Base-by-base conservation (phyloP, 495 filamentous ascomycete genomes). In the Tetracladium setigerum region DNA sequence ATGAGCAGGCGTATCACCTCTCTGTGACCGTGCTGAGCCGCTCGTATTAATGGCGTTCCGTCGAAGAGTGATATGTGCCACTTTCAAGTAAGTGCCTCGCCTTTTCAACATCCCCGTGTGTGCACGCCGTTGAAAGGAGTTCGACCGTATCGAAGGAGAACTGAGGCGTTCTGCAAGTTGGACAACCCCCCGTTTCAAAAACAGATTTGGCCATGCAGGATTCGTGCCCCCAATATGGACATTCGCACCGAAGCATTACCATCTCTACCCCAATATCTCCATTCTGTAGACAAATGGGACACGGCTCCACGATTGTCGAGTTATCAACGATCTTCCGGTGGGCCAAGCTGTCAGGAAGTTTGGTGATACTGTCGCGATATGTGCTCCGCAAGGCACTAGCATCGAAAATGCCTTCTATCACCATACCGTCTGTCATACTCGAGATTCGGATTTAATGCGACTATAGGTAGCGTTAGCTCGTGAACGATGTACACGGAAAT, bases 161-260 rank as follows among this genome's bases (percentile, higher is more conserved):
- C 5, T 8, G 22, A n/a, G 42, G 30, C 9, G 37, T 16, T 27
- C 30, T 45, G 31, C 42, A 45, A 45, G 42, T 34, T 32, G 42
- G 42, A 30, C 42, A 45, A 8, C 42, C 42, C 5, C 42, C 42
- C 10, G 39, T 42, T 30, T 45, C 42, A 33, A 32, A 45, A 34
- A 45, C 42, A 33, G 42, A 32, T 35, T 45, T 33, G 19, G 43
- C 43, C 30, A 46, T n/a, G 43, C 30, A 46, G 31, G 30, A 12
- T 37, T 46, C 33, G 32, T 46, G 43, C 30, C 11, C 32, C 43
- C 43, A 37, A 19, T n/a, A 14, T 22, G 30, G 43, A 36, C 30
- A 46, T 46, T 46, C 43, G 32, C 43, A 46, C 43, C 30, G 43
- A 35, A 46, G 43, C 32, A 36, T 46, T 31, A 45, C 42, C 31